Percentiles rank a stretch among this genome's conserved stretches.
phyloP scores from a whole-genome alignment of 768 basidiomycete genomes.

The Saitozyma sp. region DNA sequence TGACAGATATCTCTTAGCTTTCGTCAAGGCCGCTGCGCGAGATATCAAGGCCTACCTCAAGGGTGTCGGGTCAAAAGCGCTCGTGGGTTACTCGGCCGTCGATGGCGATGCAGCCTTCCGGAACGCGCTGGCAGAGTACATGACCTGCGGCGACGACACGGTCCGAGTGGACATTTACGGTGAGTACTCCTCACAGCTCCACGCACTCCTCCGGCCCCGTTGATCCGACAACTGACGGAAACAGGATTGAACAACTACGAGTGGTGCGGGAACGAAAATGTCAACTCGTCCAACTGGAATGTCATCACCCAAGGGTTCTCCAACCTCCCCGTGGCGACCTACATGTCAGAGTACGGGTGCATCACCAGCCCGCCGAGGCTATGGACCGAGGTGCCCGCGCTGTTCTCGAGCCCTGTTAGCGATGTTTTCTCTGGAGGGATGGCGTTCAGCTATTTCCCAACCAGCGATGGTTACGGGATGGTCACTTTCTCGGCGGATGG shows the following conservation, averaged over 20 bases:
- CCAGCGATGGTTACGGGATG: slow-evolving; percentile 80
- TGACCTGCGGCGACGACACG: slow-evolving; percentile 72
- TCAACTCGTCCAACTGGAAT: slow-evolving; percentile 60
- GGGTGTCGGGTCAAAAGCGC: slow-evolving; percentile 59
- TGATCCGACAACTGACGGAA: neutral
- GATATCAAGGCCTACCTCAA: slow-evolving; percentile 83
- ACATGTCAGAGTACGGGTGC: slow-evolving; percentile 84
- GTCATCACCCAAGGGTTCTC: slow-evolving; percentile 55
- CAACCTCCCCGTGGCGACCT: slow-evolving; percentile 69
- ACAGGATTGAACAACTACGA: slow-evolving; percentile 58
- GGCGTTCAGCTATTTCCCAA: slow-evolving; percentile 81
- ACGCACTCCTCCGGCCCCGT: neutral
- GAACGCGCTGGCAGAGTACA: slow-evolving; percentile 69
- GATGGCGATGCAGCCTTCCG: slow-evolving; percentile 66
- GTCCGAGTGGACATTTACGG: slow-evolving; percentile 82
- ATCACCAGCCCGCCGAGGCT: slow-evolving; percentile 63
- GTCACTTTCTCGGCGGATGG: slow-evolving; percentile 65
- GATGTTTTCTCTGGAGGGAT: slow-evolving; percentile 83
- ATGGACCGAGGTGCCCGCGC: slow-evolving; percentile 75
- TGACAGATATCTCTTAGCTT: slow-evolving; percentile 54
- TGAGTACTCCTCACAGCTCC: slow-evolving; percentile 52
- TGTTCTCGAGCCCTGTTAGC: slow-evolving; percentile 72
- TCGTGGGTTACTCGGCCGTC: slow-evolving; percentile 84
- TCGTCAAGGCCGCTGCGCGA: slow-evolving; percentile 86
- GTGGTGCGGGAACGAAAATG: slow-evolving; percentile 74